Base-by-base conservation (phyloP, 495 filamentous ascomycete species). In the Aspergillus coremiiformis region DNA sequence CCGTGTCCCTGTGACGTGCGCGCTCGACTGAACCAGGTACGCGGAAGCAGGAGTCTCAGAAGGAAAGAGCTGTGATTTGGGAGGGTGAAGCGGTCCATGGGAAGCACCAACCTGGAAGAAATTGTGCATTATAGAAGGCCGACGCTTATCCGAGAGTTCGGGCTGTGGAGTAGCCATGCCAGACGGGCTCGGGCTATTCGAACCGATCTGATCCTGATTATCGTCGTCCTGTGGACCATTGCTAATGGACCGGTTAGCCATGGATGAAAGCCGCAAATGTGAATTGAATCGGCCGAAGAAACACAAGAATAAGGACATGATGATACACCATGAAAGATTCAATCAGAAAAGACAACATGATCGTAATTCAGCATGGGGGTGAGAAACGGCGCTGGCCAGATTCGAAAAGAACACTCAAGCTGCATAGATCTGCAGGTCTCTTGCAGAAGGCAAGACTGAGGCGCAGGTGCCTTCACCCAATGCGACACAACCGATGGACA, bases 101-200 rank as follows among this genome's bases (percentile, higher is more conserved):
- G 66, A 74, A 72, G 68, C 78, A 95, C 90, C 80, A 92, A 96
- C 91, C 90, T 96, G 91, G 74, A 86, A 86, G 79, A 93, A 95
- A 78, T 89, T 95, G 76, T 84, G 90, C 78, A 89, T 83, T 68
- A 95, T 89, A 62, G 88, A 87, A 41, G 91, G 91, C 62, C 91
- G 75, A 66, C 90, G 85, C 68, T 93, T 95, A 72, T 96, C 91
- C 39, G 83, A 82, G 45, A 80, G 85, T 71, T 96, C 89, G 32
- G 90, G 91, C 57, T 87, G 86, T 32, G 91, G 91, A 33, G 91
- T 96, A 39, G 86, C 82, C 59, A 91, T 78, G 57, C 89, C 90
- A 50, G 87, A 88, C 45, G 90, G 89, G 47, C 89, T 91, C 15
- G 86, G 86, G 45, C 70, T 75, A 57, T 84, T 85, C 55, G 83